Evolutionary conservation across 2,329 filamentous ascomycete genomes (phyloP).

Genomic region (Scedosporium dehoogii): DNA sequence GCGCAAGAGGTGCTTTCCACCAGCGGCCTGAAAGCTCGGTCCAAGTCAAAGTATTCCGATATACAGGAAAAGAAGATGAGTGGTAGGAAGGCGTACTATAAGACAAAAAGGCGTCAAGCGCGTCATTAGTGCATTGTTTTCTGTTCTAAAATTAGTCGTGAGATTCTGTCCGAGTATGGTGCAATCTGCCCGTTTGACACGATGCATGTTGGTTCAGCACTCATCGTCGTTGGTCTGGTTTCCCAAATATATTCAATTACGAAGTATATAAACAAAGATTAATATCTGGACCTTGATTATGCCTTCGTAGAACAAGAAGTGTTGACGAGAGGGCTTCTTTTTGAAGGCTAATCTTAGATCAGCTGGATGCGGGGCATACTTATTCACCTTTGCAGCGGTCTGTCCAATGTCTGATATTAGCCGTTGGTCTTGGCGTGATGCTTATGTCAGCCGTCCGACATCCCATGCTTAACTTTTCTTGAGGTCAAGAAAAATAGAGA

Average conservation of each 20-base stretch:
- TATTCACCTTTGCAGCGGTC: not conserved
- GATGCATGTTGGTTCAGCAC: too few relatives aligned
- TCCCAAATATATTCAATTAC: not conserved
- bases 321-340: not conserved
- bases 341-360: not conserved
- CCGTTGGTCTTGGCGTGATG: too few relatives aligned
- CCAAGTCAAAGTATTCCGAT: conserved; percentile 79
- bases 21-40: conserved; percentile 34
- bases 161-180: not conserved
- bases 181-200: too few relatives aligned
- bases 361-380: too few relatives aligned
- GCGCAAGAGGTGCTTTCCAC: conserved; percentile 71
- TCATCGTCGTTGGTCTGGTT: too few relatives aligned
- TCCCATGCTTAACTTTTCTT: not conserved
- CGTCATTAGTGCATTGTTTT: not conserved
- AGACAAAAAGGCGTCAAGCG: conserved; percentile 2
- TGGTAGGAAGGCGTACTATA: conserved; percentile 80
- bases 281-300: too few relatives aligned
- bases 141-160: not conserved
- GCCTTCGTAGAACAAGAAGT: too few relatives aligned
- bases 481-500: not conserved
- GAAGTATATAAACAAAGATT: not conserved
- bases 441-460: not conserved
- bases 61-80: conserved; percentile 76
- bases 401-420: too few relatives aligned